phyloP scores from a whole-genome alignment of 129 eudicot genomes.

The Dittrichia graveolens region DNA sequence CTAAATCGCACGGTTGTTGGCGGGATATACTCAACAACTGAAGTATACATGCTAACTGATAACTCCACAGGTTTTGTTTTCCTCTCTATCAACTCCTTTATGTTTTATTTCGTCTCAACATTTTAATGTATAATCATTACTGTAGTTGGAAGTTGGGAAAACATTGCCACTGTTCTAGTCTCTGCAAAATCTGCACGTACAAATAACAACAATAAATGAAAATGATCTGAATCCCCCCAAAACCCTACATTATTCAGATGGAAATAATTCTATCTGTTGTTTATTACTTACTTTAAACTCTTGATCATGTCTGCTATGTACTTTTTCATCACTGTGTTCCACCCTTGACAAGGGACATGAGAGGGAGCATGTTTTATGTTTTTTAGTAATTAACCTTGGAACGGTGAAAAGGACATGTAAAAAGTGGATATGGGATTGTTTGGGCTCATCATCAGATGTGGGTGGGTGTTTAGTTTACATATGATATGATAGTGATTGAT shows the following conservation, averaged over 20 bases:
- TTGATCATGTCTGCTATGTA: no score
- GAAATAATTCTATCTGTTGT: no score
- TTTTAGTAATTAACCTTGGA: no score
- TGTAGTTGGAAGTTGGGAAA: no score
- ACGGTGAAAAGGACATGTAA: not conserved
- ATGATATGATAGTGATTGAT: conserved; percentile 15
- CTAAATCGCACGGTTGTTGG: conserved; percentile 87
- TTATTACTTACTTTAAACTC: no score
- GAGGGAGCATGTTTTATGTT: conserved; percentile 2
- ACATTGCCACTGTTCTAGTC: no score
- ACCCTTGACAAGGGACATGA: not conserved
- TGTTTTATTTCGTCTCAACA: not conserved
- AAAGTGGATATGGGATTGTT: conserved; percentile 7
- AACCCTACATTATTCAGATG: no score
- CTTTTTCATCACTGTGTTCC: no score
- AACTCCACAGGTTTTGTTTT: conserved; percentile 67
- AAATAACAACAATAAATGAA: no score
- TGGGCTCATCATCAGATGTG: not conserved
- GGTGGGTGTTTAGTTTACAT: not conserved
- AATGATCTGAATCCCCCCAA: no score
- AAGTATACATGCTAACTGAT: conserved; percentile 88
- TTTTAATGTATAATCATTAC: no score
- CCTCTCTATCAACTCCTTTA: not conserved
- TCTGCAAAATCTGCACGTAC: no score
- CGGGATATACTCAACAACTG: conserved; percentile 82